Evolutionary conservation across 768 basidiomycete genomes (phyloP).

Genomic region (Trametopsis cervina): DNA sequence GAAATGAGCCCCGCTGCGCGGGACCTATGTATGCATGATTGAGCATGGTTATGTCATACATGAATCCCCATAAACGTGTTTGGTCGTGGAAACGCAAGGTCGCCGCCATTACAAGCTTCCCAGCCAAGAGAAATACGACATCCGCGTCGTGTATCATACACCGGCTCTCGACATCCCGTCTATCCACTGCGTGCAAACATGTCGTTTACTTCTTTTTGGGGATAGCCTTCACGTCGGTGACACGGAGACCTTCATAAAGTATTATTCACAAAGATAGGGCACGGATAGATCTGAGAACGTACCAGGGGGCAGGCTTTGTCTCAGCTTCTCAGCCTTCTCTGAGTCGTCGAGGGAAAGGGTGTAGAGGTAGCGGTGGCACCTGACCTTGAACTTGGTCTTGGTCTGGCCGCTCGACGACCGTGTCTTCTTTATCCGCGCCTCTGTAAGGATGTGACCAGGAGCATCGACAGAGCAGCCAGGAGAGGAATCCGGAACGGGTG

Average conservation of each 20-base stretch:
- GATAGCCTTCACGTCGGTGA: slow-evolving; percentile 62
- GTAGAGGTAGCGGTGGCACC: slow-evolving; percentile 95
- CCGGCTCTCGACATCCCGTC: no score
- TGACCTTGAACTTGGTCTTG: slow-evolving; percentile 97
- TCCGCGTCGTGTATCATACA: not conserved
- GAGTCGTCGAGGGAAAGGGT: slow-evolving; percentile 94
- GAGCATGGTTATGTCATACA: not conserved
- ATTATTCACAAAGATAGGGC: not conserved
- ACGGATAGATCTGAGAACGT: slow-evolving; percentile 32
- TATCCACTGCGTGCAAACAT: not conserved
- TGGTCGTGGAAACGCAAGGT: no score
- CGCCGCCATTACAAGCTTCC: no score
- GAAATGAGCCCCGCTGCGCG: not conserved
- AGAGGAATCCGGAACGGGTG: no score
- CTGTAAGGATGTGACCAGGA: slow-evolving; percentile 34
- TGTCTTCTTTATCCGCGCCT: slow-evolving; percentile 97
- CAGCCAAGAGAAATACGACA: not conserved
- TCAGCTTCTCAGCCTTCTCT: slow-evolving; percentile 98
- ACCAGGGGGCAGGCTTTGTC: slow-evolving; percentile 94
- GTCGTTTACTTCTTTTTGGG: slow-evolving; percentile 63
- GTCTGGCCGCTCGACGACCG: slow-evolving; percentile 65
- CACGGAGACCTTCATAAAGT: slow-evolving; percentile 48
- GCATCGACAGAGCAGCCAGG: not conserved
- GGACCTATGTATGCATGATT: not conserved
- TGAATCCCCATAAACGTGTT: not conserved